phyloP scores from a whole-genome alignment of 2,329 filamentous ascomycete species.

The Metarhizium album region DNA sequence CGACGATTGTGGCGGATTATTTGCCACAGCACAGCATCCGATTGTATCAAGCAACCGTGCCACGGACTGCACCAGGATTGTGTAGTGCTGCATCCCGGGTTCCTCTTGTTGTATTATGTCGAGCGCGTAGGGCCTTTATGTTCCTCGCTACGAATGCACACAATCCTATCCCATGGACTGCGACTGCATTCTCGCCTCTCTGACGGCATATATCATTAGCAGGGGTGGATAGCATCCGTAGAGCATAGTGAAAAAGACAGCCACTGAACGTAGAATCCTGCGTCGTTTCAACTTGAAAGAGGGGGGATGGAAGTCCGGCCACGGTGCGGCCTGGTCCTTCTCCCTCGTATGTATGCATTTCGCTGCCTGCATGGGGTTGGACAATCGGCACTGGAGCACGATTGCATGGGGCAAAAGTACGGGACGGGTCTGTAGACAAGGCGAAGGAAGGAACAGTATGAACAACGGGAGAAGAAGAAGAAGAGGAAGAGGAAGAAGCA shows the following conservation, averaged over 20 bases:
- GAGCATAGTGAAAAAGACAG: neutral
- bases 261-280: neutral
- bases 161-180: neutral
- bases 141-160: neutral
- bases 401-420: neutral
- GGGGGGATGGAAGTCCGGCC: neutral
- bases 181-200: neutral
- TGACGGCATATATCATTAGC: neutral
- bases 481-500: no score
- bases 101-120: neutral
- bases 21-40: neutral
- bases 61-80: neutral
- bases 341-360: neutral
- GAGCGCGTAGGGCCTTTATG: neutral
- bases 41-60: neutral
- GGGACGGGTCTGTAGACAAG: neutral
- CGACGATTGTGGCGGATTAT: neutral
- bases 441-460: neutral
- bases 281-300: neutral
- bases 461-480: neutral
- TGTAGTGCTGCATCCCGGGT: neutral
- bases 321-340: neutral
- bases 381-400: neutral
- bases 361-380: neutral
- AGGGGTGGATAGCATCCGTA: neutral